A percentile compares a stretch with the other conserved stretches of the same genome.
Conservation (phyloP, 805 yeast genomes). For the Candida coquimbonensis region DNA sequence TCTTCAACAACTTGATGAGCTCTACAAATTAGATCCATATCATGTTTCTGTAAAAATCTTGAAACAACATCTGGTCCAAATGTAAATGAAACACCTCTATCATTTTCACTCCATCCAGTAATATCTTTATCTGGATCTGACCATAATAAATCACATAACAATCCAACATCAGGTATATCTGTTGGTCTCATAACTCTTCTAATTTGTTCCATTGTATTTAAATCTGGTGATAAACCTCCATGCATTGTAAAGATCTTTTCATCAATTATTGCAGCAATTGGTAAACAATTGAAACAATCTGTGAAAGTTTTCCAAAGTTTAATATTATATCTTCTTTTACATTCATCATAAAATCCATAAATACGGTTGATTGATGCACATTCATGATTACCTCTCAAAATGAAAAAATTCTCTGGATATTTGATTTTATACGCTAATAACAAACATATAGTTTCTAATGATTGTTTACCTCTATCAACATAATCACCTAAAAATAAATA, state of each 20-base stretch:
- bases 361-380: slow-evolving; percentile 97
- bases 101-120: slow-evolving; percentile 98
- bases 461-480: slow-evolving; percentile 98
- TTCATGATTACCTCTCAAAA: slow-evolving; percentile 96
- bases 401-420: slow-evolving; percentile 96
- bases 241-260: slow-evolving; percentile 98
- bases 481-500: slow-evolving; percentile 94
- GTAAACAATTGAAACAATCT: slow-evolving; percentile 96
- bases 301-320: slow-evolving; percentile 98
- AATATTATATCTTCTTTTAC: slow-evolving; percentile 96
- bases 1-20: slow-evolving; percentile 99
- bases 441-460: slow-evolving; percentile 90
- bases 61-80: slow-evolving; percentile 99
- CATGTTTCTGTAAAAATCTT: slow-evolving; percentile 92
- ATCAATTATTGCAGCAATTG: slow-evolving; percentile 96
- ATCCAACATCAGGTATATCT: slow-evolving; percentile 96
- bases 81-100: slow-evolving; percentile 98
- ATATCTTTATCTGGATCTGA: slow-evolving; percentile 98
- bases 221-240: slow-evolving; percentile 96
- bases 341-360: slow-evolving; percentile 97
- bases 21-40: slow-evolving; percentile 95
- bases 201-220: slow-evolving; percentile 97
- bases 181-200: slow-evolving; percentile 99
- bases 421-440: slow-evolving; percentile 93
- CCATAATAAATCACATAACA: slow-evolving; percentile 94